These are phyloP conservation scores for Alternaria metachromatica DNA, from an alignment of 2,329 filamentous ascomycete species.

Conservation along the genomic window DNA sequence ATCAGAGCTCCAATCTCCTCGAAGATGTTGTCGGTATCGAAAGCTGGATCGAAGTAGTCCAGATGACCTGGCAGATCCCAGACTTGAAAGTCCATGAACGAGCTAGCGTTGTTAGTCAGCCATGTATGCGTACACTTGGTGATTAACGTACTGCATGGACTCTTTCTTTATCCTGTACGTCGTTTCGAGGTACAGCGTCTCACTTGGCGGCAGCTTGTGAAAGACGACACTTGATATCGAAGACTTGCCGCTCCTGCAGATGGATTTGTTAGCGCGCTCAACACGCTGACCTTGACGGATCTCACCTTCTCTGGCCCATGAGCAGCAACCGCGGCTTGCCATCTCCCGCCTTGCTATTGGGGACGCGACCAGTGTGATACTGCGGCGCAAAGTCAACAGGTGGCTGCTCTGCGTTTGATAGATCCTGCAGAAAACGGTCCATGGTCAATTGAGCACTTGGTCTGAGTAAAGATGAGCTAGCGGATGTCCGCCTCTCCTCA, in stretches of 20 bases:
- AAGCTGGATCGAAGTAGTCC: conserved; percentile 86
- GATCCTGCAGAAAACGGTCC: conserved; percentile 53
- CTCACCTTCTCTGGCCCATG: conserved; percentile 92
- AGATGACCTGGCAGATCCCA: conserved; percentile 98
- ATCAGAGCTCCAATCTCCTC: conserved; percentile 92
- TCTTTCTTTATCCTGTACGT: conserved; percentile 95
- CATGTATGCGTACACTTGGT: background rate
- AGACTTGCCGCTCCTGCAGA: conserved; percentile 87
- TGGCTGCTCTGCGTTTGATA: conserved; percentile 50
- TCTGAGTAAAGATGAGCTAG: conserved; percentile 43
- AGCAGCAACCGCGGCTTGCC: conserved; percentile 83
- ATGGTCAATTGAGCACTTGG: conserved; percentile 52
- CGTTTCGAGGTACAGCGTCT: conserved; percentile 94
- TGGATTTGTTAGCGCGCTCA: conserved; percentile 18
- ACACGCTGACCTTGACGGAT: background rate
- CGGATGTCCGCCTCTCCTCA: conserved; percentile 17
- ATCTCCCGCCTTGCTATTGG: conserved; percentile 61
- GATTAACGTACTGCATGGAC: conserved; percentile 79
- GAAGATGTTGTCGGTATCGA: conserved; percentile 93
- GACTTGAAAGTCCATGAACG: conserved; percentile 99
- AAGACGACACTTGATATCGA: conserved; percentile 99
- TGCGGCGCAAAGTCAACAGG: conserved; percentile 47
- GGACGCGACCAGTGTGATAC: conserved; percentile 53
- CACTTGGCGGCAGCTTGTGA: conserved; percentile 93
- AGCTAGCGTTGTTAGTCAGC: conserved; percentile 60